Percentiles rank a stretch among this genome's conserved stretches.
Conservation (phyloP, 176 grass and related monocot species). For the Poa pratensis region DNA sequence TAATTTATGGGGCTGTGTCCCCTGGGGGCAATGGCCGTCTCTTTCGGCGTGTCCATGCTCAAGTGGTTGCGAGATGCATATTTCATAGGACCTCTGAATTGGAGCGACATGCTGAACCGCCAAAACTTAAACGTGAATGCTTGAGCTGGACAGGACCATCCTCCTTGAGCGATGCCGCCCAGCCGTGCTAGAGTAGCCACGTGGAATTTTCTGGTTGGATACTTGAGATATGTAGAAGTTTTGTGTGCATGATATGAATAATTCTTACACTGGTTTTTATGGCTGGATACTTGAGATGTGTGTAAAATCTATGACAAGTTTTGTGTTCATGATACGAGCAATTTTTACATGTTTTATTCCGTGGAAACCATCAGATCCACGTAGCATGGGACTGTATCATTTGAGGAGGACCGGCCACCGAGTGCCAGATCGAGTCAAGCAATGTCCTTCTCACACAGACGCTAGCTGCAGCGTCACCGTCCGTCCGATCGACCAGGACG, state of each 20-base stretch:
- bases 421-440: neutral
- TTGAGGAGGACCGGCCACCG: neutral
- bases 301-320: no score
- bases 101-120: neutral
- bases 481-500: neutral
- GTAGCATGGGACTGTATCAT: slow-evolving; percentile 26
- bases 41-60: slow-evolving; percentile 38
- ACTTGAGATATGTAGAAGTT: no score
- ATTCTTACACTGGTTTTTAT: no score
- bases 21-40: neutral
- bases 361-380: neutral
- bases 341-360: no score
- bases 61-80: slow-evolving; percentile 1
- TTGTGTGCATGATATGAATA: no score
- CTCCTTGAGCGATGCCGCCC: neutral
- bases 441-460: neutral
- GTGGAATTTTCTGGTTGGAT: neutral
- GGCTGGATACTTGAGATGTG: no score
- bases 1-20: slow-evolving; percentile 45
- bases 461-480: neutral
- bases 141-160: neutral
- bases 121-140: neutral
- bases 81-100: slow-evolving; percentile 10
- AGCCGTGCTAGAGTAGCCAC: neutral
- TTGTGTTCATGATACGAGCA: no score